Percentiles rank a stretch among this genome's conserved stretches.
phyloP scores from a whole-genome alignment of 139 green algal genomes.

The Chlorella vulgaris region DNA sequence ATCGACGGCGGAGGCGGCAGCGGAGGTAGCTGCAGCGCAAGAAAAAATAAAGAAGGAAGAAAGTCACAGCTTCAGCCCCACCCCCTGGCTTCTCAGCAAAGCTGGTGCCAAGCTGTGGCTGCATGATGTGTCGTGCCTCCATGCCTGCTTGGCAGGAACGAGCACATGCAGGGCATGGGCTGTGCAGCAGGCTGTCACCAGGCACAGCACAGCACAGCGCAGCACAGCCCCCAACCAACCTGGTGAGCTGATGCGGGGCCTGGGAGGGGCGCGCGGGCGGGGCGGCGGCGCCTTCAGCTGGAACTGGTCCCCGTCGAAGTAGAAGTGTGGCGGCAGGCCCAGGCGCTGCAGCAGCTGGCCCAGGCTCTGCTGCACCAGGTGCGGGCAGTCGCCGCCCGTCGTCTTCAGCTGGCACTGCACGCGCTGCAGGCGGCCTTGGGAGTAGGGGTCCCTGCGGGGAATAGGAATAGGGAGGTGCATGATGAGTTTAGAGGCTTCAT shows the following conservation, averaged over 20 bases:
- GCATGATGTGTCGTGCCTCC: too few species aligned
- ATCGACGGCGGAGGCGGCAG: background rate
- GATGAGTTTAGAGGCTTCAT: background rate
- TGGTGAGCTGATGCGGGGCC: too few species aligned
- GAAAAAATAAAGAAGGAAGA: too few species aligned
- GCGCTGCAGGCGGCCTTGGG: background rate
- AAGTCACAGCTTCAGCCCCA: too few species aligned
- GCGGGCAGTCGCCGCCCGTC: slow-evolving; percentile 22
- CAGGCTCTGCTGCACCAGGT: background rate
- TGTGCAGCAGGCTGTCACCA: too few species aligned
- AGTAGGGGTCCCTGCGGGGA: background rate
- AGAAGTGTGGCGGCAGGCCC: slow-evolving; percentile 19
- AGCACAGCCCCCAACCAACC: too few species aligned
- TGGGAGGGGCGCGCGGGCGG: background rate
- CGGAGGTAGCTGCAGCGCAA: background rate
- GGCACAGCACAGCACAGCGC: too few species aligned
- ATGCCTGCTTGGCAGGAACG: too few species aligned
- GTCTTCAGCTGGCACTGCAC: slow-evolving; percentile 20
- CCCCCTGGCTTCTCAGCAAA: too few species aligned
- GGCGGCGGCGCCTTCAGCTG: background rate
- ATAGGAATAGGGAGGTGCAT: too few species aligned
- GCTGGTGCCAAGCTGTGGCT: too few species aligned
- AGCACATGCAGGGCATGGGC: too few species aligned
- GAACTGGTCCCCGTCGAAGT: slow-evolving; percentile 34
- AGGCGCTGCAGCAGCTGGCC: slow-evolving; percentile 6